Base-by-base conservation (phyloP, 495 filamentous ascomycete species). In the Hypomontagnella submonticulosa region DNA sequence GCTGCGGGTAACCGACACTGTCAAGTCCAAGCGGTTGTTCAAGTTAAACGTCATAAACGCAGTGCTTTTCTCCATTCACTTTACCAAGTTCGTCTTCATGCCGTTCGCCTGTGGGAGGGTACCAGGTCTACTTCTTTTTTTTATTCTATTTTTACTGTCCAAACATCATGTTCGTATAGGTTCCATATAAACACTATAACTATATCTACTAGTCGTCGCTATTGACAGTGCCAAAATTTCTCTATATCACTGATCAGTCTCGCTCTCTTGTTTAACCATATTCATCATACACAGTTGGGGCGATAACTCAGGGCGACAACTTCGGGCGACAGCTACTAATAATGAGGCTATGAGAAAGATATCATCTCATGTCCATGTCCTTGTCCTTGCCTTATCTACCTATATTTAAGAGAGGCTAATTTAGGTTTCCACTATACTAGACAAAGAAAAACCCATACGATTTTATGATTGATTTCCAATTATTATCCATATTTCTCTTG, bases 1-100 rank as follows among this genome's bases (percentile, higher is more conserved):
- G 51, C 36, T 52, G 40, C 57, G 34, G 33, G 57, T 57, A 61
- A 57, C 63, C 63, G 63, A 66, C 44, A 46, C 41, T 55, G 34
- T 53, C 49, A 40, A 4, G 16, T 32, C 50, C 30, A 44, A 57
- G 57, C 64, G 64, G 64, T 57, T 61, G 64, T 53, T 67, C 43
- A 36, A 44, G 27, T n/a, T 62, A 2, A 61, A 67, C 57, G 57
- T 67, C 64, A 67, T 67, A 67, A 67, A 57, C 61, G 52, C 36
- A 51, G 19, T 51, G 33, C 42, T 23, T 36, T 41, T 57, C 48
- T 53, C 54, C 52, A 56, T 56, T 49, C 41, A 4, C 36, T 46
- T 57, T 61, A 47, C 55, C 55, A 49, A 44, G 44, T 56, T 61
- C 11, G 42, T 66, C 40, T 60, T 54, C 56, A 40, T 47, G 18